Evolutionary conservation across 306 rosid genomes (phyloP).

Genomic region (Alnus rubra): DNA sequence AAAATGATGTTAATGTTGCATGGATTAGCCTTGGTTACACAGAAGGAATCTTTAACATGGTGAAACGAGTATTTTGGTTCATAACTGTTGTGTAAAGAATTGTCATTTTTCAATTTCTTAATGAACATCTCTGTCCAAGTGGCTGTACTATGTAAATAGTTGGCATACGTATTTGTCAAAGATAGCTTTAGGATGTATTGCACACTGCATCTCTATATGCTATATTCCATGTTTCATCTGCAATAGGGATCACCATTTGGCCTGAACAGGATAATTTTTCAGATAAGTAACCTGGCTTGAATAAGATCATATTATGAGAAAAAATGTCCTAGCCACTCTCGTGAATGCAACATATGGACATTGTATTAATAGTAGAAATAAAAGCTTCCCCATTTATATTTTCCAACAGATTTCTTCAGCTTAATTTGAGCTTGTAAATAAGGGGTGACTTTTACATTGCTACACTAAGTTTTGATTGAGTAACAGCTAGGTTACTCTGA

Average conservation of each 20-base stretch:
- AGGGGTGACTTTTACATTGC: no score
- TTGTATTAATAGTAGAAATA: no score
- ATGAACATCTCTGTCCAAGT: not conserved
- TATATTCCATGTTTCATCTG: not conserved
- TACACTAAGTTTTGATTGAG: no score
- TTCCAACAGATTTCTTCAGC: no score
- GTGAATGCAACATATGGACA: no score
- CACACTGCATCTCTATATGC: not conserved
- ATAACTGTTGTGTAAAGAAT: not conserved
- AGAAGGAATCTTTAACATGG: not conserved
- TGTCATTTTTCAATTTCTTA: not conserved
- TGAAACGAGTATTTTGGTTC: not conserved
- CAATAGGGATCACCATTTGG: not conserved
- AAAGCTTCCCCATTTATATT: not conserved
- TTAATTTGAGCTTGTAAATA: no score
- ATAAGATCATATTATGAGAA: not conserved
- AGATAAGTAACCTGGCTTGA: not conserved
- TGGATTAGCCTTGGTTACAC: not conserved
- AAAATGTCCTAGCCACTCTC: no score
- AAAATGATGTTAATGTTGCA: not conserved
- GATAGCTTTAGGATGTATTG: conserved; percentile 3
- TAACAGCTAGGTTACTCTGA: no score
- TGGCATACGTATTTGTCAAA: not conserved
- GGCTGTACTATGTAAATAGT: not conserved
- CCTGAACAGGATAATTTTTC: not conserved